Evolutionary conservation across 805 yeast species (phyloP).

Genomic region (Teunomyces kruisii): DNA sequence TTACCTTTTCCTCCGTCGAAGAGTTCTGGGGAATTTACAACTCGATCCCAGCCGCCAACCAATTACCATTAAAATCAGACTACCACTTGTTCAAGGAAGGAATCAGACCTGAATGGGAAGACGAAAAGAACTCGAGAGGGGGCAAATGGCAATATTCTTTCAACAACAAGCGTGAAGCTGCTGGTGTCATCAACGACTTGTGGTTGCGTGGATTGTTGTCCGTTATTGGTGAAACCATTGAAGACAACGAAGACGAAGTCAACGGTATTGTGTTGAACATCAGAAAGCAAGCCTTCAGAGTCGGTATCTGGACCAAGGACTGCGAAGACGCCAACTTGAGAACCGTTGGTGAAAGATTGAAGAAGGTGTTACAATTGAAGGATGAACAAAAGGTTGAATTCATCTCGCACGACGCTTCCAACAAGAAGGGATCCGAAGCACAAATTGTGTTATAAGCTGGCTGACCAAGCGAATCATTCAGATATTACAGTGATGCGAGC

Average conservation of each 20-base stretch:
- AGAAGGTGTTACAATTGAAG: conserved; percentile 74
- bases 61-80: conserved; percentile 88
- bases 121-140: conserved; percentile 78
- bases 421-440: conserved; percentile 38
- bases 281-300: conserved; percentile 77
- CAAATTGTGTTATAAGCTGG: conserved; percentile 30
- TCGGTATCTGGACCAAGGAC: conserved; percentile 92
- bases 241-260: conserved; percentile 78
- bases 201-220: conserved; percentile 90
- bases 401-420: conserved; percentile 59
- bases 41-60: conserved; percentile 87
- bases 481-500: conserved; percentile 2
- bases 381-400: conserved; percentile 81
- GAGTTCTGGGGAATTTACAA: conserved; percentile 98
- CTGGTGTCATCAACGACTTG: conserved; percentile 72
- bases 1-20: conserved; percentile 90
- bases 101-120: conserved; percentile 99
- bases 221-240: conserved; percentile 93
- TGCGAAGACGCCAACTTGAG: conserved; percentile 61
- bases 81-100: conserved; percentile 94
- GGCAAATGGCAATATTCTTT: conserved; percentile 84
- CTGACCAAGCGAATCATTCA: not conserved
- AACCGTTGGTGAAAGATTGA: conserved; percentile 83
- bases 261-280: conserved; percentile 92
- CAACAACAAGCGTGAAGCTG: conserved; percentile 62